Conservation (phyloP, 257 asterid genomes). For the Leonotis leonurus region DNA sequence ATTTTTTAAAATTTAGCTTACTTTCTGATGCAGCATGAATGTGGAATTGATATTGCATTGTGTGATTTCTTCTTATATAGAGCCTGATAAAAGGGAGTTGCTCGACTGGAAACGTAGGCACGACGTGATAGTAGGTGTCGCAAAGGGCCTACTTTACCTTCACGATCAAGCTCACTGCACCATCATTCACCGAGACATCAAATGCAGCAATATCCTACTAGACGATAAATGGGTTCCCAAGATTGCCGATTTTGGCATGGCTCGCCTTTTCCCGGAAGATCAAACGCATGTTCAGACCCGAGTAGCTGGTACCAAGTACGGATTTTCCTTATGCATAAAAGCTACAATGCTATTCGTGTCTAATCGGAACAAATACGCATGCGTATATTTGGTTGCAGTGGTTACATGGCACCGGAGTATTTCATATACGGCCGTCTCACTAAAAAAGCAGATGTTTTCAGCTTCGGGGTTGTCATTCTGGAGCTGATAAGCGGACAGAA, state of each 20-base stretch:
- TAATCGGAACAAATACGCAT: background rate
- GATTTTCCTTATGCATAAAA: background rate
- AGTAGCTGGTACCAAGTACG: slow-evolving; percentile 93
- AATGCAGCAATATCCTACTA: slow-evolving; percentile 81
- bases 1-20: background rate
- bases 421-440: slow-evolving; percentile 72
- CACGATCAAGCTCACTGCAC: slow-evolving; percentile 75
- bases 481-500: slow-evolving; percentile 92
- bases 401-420: slow-evolving; percentile 99
- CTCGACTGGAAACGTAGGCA: slow-evolving; percentile 76
- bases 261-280: slow-evolving; percentile 73
- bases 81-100: slow-evolving; percentile 37
- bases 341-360: background rate
- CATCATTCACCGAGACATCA: slow-evolving; percentile 91
- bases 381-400: slow-evolving; percentile 46
- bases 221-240: slow-evolving; percentile 87
- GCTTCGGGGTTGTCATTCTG: slow-evolving; percentile 86
- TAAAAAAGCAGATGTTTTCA: slow-evolving; percentile 74
- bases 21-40: background rate
- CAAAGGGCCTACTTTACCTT: slow-evolving; percentile 82
- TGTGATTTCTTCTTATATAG: slow-evolving; percentile 33
- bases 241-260: slow-evolving; percentile 96
- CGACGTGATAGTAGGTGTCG: slow-evolving; percentile 63
- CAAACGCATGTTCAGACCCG: slow-evolving; percentile 79
- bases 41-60: slow-evolving; percentile 11